Conservation (phyloP, 441 rosid genomes). For the Gossypium schwendimanii region DNA sequence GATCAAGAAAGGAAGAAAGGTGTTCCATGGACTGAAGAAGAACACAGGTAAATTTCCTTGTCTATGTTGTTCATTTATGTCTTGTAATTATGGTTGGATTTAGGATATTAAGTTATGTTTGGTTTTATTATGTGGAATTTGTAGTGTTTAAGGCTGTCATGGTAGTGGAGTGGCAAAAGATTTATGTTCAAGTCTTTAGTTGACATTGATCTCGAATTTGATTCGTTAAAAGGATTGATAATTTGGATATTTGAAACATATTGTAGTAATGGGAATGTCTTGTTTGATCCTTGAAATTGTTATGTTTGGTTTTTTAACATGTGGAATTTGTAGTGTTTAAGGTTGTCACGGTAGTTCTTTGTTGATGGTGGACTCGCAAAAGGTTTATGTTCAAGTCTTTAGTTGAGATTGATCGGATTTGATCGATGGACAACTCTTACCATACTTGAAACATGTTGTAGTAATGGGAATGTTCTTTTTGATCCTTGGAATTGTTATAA, state of each 20-base stretch:
- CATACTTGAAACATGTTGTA: not conserved
- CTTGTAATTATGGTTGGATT: not conserved
- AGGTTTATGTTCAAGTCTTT: no score
- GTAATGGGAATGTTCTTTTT: not conserved
- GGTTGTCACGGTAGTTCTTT: not conserved
- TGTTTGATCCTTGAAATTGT: not conserved
- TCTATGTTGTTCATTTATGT: not conserved
- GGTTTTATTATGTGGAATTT: not conserved
- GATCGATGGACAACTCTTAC: not conserved
- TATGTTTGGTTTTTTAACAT: not conserved
- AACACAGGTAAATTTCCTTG: conserved; percentile 54
- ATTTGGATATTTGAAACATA: not conserved
- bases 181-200: no score
- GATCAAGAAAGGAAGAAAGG: conserved; percentile 97
- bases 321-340: not conserved
- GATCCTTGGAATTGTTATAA: not conserved
- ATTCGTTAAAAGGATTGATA: not conserved
- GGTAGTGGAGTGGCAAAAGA: no score
- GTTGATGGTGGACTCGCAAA: no score
- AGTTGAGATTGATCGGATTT: not conserved
- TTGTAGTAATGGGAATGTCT: no score
- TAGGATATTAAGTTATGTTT: not conserved
- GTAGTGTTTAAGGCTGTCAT: not conserved
- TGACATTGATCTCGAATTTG: not conserved
- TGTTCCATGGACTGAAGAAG: conserved; percentile 97